Evolutionary conservation across 208 protist species (phyloP), one percentile per base, ranked within the genome.

Genomic region (Leishmania martiniquensis): DNA sequence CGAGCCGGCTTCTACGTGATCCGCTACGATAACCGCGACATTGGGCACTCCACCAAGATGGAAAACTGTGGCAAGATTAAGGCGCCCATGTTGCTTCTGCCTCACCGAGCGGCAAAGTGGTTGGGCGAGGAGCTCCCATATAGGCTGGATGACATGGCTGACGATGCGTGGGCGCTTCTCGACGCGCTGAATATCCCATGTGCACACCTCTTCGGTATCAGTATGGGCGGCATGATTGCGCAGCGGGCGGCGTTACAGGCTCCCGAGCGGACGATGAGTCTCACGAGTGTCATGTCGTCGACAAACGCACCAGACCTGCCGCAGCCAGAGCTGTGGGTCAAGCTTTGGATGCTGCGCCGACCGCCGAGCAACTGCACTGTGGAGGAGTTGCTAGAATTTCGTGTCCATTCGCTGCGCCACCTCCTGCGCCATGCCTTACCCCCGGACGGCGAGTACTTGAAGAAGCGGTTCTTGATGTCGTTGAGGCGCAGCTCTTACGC

Each of bases 161-260:
- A 80, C 32, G 92, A 96, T 66, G 90, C 77, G 15, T 85, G 93
- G 45, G 86, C 83, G 17, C 74, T 96, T 54, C 75, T 96, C n/a
- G 81, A 91, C 65, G 72, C 69, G 42, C 84, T 96, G 29, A 20
- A 82, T n/a, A 74, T 94, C n/a, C 67, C 81, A 0, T 78, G 66
- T n/a, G 90, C 89, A 2, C 92, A 96, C 68, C 77, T 96, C 15
- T 87, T 96, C 29, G 92, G 92, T n/a, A 88, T 96, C 45, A 92
- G 87, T 68, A 96, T 96, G 92, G 92, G 92, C 29, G 92, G 92
- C 51, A 91, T 93, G 85, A 94, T 96, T 57, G 86, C 89, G 4
- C 92, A 96, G 81, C 68, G n/a, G 7, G 81, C 91, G 20, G 82
- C 84, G 17, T 77, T 96, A 15, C 72, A 89, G 47, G 90, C 88